These are phyloP conservation scores for Alternaria rosae DNA, from an alignment of 2,329 filamentous ascomycete species.

Conservation along the genomic window DNA sequence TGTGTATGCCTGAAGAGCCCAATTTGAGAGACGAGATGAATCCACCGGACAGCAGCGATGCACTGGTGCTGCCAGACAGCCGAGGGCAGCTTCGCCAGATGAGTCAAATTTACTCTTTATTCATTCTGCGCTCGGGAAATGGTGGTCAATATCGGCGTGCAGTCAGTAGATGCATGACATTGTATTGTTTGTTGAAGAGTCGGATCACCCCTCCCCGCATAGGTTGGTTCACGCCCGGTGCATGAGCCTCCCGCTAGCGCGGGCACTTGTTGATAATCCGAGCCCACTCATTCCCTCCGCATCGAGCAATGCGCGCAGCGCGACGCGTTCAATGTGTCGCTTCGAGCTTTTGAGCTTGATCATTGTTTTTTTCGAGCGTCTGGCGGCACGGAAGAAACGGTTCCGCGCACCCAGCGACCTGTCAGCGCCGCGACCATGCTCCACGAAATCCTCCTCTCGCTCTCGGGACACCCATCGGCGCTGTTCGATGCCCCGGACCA, in stretches of 20 bases:
- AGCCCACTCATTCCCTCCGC: slow-evolving; percentile 20
- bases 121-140: background rate
- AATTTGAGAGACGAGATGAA: background rate
- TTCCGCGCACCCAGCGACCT: slow-evolving; percentile 15
- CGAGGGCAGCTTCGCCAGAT: background rate
- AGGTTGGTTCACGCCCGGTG: background rate
- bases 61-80: background rate
- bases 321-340: slow-evolving; percentile 45
- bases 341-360: slow-evolving; percentile 48
- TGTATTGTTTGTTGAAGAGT: background rate
- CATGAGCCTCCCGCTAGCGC: slow-evolving; percentile 10
- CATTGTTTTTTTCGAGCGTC: slow-evolving; percentile 38
- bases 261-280: slow-evolving; percentile 17
- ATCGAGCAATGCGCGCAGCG: slow-evolving; percentile 21
- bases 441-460: slow-evolving; percentile 96
- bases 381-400: slow-evolving; percentile 22
- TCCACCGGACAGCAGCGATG: background rate
- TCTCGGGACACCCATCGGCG: slow-evolving; percentile 91
- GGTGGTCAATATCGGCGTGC: background rate
- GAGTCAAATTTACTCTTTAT: background rate
- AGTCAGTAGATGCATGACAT: background rate
- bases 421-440: slow-evolving; percentile 70
- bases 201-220: background rate
- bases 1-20: background rate
- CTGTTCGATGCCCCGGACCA: slow-evolving; percentile 68